Percentiles rank a stretch among this genome's conserved stretches.
Evolutionary conservation across 2,329 filamentous ascomycete genomes (phyloP).

Genomic region (Penicillium brevicompactum): DNA sequence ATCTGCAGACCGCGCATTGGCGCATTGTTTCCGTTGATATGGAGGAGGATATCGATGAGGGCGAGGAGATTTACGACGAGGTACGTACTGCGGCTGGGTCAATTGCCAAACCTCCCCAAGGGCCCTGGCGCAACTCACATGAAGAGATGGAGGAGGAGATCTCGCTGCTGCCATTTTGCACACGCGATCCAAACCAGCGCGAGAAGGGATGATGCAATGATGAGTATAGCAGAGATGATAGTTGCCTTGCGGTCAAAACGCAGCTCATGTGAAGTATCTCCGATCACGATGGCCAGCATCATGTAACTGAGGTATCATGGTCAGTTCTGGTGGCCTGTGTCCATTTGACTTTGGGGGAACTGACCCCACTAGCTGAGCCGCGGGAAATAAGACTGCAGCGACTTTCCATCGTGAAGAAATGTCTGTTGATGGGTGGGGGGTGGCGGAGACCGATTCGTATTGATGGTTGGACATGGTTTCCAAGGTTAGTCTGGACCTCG

Average conservation of each 20-base stretch:
- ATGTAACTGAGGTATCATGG: not conserved
- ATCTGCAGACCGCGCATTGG: conserved; percentile 30
- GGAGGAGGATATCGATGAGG: conserved; percentile 37
- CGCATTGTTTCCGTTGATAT: conserved; percentile 32
- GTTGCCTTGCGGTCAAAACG: not conserved
- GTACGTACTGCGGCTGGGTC: conserved; percentile 11
- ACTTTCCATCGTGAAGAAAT: conserved; percentile 1
- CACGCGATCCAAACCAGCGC: not conserved
- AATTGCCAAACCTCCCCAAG: not conserved
- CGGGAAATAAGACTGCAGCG: not conserved
- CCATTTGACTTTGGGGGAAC: not conserved
- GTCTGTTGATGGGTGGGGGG: not conserved
- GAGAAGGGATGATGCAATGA: not conserved
- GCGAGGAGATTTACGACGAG: conserved; percentile 29
- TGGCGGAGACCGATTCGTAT: not conserved
- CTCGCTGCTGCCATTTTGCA: not conserved
- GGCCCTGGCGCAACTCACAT: not conserved
- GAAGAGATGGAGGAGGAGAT: not conserved
- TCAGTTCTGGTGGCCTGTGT: not conserved
- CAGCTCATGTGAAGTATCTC: not conserved
- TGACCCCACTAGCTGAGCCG: conserved; percentile 3
- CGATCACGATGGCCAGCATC: conserved; percentile 1
- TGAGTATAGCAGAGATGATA: not conserved
- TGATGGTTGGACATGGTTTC: not conserved
- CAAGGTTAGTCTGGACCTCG: no score